A percentile compares a stretch with the other conserved stretches of the same genome.
phyloP scores from a whole-genome alignment of 805 yeast genomes.

The Saccharomycopsis oosterbeekiorum region DNA sequence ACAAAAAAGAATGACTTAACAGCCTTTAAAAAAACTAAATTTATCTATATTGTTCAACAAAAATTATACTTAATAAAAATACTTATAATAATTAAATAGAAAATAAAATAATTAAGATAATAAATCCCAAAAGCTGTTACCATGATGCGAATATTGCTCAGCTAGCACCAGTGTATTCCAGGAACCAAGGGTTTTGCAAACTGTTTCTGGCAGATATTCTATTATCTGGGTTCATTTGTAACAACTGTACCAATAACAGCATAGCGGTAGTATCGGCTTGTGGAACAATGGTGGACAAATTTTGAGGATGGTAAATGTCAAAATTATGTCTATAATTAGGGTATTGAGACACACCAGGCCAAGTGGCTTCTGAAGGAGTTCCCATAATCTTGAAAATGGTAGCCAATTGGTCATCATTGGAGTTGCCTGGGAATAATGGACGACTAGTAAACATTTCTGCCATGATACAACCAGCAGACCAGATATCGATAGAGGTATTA shows the following conservation, averaged over 20 bases:
- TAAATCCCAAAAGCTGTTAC: not conserved
- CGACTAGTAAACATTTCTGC: constrained; percentile 99
- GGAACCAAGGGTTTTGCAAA: constrained; percentile 56
- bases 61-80: not conserved
- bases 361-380: constrained; percentile 88
- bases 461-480: constrained; percentile 97
- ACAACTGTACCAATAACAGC: constrained; percentile 54
- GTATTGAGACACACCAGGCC: constrained; percentile 93
- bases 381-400: constrained; percentile 92
- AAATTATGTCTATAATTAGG: constrained; percentile 83
- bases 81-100: not conserved
- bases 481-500: constrained; percentile 93
- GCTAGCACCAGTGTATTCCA: constrained; percentile 43
- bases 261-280: constrained; percentile 61
- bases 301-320: constrained; percentile 83
- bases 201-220: constrained; percentile 45
- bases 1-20: too few species aligned
- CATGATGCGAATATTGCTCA: not conserved
- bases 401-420: constrained; percentile 90
- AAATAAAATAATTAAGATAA: not conserved
- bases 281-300: constrained; percentile 59
- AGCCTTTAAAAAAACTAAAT: not conserved
- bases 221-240: constrained; percentile 44
- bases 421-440: constrained; percentile 92
- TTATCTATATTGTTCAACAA: not conserved